These are phyloP conservation scores for Lachancea mirantina DNA, from an alignment of 805 yeast species.

Conservation along the genomic window DNA sequence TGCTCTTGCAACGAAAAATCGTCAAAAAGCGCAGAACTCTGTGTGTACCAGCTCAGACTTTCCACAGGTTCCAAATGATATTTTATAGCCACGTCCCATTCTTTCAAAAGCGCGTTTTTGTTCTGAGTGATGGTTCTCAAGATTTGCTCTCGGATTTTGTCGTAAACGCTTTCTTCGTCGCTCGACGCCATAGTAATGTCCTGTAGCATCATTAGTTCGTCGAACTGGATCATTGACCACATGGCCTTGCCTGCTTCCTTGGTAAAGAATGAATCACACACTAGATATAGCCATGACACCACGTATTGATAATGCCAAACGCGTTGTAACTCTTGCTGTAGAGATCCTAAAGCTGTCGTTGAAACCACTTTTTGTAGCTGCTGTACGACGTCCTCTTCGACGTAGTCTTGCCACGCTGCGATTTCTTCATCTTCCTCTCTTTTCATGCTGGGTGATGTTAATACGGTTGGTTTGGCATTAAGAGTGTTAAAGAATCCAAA, in stretches of 20 bases:
- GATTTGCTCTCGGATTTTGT: conserved; percentile 15
- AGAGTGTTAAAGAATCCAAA: too few species aligned
- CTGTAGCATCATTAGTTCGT: conserved; percentile 23
- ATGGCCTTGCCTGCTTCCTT: conserved; percentile 18
- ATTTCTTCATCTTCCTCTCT: conserved; percentile 10
- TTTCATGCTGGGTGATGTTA: conserved; percentile 1
- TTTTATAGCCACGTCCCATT: conserved; percentile 24
- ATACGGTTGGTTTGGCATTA: conserved; percentile 2
- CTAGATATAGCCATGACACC: conserved; percentile 29
- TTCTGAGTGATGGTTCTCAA: conserved; percentile 21
- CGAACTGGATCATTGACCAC: conserved; percentile 27
- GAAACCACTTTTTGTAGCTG: conserved; percentile 18
- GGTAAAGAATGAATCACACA: conserved; percentile 25
- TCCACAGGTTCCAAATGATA: conserved; percentile 14
- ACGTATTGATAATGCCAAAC: conserved; percentile 30
- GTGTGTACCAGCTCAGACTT: conserved; percentile 7
- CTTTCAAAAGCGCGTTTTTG: conserved; percentile 17
- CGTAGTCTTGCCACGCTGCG: conserved; percentile 18
- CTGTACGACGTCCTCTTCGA: conserved; percentile 17
- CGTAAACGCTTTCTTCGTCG: conserved; percentile 13
- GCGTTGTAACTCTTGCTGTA: conserved; percentile 11
- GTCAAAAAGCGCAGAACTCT: conserved; percentile 8
- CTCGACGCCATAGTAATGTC: conserved; percentile 12
- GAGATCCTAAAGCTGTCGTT: conserved; percentile 8
- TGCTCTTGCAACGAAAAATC: conserved; percentile 16